Percentiles rank a stretch among this genome's conserved stretches.
These are phyloP conservation scores for Podospora australis DNA, from an alignment of 495 filamentous ascomycete genomes.

Conservation along the genomic window DNA sequence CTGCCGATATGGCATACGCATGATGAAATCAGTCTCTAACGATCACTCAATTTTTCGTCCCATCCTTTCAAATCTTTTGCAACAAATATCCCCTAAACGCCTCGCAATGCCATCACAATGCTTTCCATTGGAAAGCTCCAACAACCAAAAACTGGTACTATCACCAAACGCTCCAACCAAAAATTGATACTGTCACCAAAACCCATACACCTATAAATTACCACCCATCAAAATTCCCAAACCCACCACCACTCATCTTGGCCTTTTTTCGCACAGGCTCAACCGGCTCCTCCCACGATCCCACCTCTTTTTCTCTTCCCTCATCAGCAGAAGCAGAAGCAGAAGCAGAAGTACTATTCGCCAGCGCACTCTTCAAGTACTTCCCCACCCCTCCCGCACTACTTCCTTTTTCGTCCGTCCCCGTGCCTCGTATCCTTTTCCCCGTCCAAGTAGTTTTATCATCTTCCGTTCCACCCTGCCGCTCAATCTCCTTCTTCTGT, in stretches of 20 bases:
- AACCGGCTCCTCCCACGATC: conserved; percentile 46
- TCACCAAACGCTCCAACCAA: too few relatives aligned
- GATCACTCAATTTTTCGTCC: not conserved
- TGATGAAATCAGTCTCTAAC: too few relatives aligned
- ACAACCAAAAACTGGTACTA: too few relatives aligned
- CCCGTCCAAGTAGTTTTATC: conserved; percentile 89
- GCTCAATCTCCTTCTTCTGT: conserved; percentile 45
- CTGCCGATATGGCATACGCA: too few relatives aligned
- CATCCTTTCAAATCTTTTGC: not conserved
- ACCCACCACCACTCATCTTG: conserved; percentile 62
- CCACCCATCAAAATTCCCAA: conserved; percentile 91
- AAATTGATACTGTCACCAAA: too few relatives aligned
- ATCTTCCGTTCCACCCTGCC: conserved; percentile 58
- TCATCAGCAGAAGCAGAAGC: too few relatives aligned
- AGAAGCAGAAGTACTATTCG: too few relatives aligned
- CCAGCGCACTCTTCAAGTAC: conserved; percentile 47
- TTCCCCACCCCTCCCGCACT: conserved; percentile 61
- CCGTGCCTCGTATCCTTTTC: conserved; percentile 61
- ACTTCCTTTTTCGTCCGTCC: conserved; percentile 29
- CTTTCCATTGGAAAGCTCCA: too few relatives aligned
- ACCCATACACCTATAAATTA: too few relatives aligned
- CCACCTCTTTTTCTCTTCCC: conserved; percentile 50
- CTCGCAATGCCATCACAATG: not conserved
- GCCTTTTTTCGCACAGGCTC: conserved; percentile 75
- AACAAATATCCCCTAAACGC: not conserved